A percentile compares a stretch with the other conserved stretches of the same genome.
phyloP scores from a whole-genome alignment of 148 eudicot species.

The Bassia scoparia region DNA sequence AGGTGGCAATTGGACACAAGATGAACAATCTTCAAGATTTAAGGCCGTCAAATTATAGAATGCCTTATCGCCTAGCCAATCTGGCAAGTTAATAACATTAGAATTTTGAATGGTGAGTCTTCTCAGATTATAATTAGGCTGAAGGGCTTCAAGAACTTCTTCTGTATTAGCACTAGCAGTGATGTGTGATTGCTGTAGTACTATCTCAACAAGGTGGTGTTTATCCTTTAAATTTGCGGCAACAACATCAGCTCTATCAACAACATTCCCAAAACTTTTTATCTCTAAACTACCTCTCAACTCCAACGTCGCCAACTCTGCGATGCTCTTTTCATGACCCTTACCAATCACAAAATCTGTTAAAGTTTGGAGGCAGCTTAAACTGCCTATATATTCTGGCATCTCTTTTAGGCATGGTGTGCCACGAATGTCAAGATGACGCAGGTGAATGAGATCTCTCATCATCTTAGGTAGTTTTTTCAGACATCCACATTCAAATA shows the following conservation, averaged over 20 bases:
- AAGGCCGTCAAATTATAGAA: neutral
- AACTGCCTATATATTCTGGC: slow-evolving; percentile 1
- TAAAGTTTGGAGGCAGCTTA: slow-evolving; percentile 8
- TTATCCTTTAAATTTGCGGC: slow-evolving; percentile 9
- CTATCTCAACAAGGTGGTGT: neutral
- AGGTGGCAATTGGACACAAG: slow-evolving; percentile 11
- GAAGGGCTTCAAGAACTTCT: neutral
- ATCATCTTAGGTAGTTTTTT: neutral
- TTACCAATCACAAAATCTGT: neutral
- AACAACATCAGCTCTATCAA: neutral
- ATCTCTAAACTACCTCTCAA: slow-evolving; percentile 5
- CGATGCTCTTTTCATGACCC: neutral
- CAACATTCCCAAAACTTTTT: slow-evolving; percentile 3
- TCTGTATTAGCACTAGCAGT: neutral
- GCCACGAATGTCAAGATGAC: slow-evolving; percentile 15
- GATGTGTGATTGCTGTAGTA: neutral
- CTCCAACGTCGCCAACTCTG: slow-evolving; percentile 1
- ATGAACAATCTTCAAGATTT: neutral
- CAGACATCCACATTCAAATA: neutral
- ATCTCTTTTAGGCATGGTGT: neutral
- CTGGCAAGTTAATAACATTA: neutral
- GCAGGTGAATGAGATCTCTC: slow-evolving; percentile 1
- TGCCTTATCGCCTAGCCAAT: slow-evolving; percentile 13
- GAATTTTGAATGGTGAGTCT: neutral
- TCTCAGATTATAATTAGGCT: slow-evolving; percentile 13